Evolutionary conservation across 345 rosid species (phyloP), one percentile per base, ranked within the genome.

Genomic region (Eucalyptus brandiana): DNA sequence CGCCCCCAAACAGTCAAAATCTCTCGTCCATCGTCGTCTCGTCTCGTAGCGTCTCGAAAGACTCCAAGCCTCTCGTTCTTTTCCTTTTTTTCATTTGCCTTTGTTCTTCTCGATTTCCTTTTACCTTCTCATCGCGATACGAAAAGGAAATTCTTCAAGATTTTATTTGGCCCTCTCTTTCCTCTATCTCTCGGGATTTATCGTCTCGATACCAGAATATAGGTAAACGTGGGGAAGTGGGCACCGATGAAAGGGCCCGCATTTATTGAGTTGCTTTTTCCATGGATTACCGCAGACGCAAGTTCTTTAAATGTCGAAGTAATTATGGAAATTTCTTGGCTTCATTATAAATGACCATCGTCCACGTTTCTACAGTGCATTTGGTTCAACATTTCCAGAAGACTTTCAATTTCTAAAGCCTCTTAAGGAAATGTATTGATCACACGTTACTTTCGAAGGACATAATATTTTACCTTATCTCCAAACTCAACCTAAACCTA

Each of bases 301-400:
- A 19, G 44, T 9, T 37, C 2, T 69, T 69, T 65, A 6, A 15
- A 65, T 16, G 37, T 65, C 76, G 30, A n/a, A n/a, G 76, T n/a
- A 8, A n/a, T 2, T n/a, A 4, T 56, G 69, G 17, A 62, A 30
- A 7, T 14, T 30, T 32, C 10, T 17, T 9, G 42, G 3, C 80
- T 69, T 69, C 37, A 32, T 69, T 17, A 32, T 69, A 34, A 69
- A 13, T 69, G 11, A 18, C 13, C 21, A 4, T 32, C 37, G 80
- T 16, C 12, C 42, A 32, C 8, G 23, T 3, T 4, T 8, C 0
- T 15, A 50, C 15, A 0, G 6, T 6, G 3, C 18, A 0, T 16
- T 50, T 50, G 1, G 3, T 50, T 50, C 3, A 50, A 2, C 3
- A 6, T 50, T 6, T 0, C 0, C 19, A 16, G 16, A 50, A 1